These are phyloP conservation scores for Wallacemonas rigidus DNA, from an alignment of 208 protist species.

Conservation along the genomic window DNA sequence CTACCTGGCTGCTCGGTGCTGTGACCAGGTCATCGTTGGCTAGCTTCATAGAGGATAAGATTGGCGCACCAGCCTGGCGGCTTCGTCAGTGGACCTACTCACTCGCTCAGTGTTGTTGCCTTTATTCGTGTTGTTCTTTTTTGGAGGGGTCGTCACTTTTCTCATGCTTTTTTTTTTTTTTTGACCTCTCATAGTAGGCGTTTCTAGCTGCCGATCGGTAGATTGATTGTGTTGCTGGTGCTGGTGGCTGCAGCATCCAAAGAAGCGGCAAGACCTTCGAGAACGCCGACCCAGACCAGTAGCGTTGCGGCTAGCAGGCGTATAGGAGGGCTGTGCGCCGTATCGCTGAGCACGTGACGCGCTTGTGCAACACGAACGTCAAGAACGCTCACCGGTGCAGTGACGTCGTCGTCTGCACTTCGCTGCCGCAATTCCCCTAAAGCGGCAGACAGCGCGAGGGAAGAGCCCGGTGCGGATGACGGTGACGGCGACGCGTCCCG, in stretches of 20 bases:
- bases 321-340: neutral
- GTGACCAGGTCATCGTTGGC: too few species aligned
- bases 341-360: neutral
- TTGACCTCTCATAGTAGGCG: neutral
- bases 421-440: too few species aligned
- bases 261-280: neutral
- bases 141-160: neutral
- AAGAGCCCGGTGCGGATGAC: neutral
- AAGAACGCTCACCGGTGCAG: neutral
- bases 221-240: neutral
- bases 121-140: neutral
- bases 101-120: neutral
- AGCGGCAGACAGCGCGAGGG: too few species aligned
- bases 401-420: neutral
- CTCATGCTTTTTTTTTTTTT: neutral
- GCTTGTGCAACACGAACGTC: neutral
- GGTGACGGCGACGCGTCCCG: neutral
- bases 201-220: neutral
- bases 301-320: slow-evolving; percentile 1
- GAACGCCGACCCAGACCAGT: neutral
- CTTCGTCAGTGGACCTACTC: too few species aligned
- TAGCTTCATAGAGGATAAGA: too few species aligned
- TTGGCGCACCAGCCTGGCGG: too few species aligned
- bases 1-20: too few species aligned
- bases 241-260: neutral